Conservation (phyloP, 768 basidiomycete species). For the Mycena latifolia region DNA sequence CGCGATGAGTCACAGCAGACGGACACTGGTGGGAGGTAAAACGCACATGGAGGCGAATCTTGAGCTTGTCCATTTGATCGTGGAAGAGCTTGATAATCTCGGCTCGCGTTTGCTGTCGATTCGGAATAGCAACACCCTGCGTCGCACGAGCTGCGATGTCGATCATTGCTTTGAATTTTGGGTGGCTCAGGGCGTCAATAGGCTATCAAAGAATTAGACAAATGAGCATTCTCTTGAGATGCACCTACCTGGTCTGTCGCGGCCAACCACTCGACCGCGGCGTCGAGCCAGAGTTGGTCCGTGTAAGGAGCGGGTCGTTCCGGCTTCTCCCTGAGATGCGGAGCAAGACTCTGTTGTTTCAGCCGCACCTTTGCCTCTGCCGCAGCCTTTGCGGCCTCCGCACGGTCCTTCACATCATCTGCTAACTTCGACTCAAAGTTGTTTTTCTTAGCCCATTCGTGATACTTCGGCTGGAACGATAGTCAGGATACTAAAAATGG, state of each 20-base stretch:
- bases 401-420: neutral
- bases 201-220: neutral
- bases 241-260: slow-evolving; percentile 37
- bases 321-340: slow-evolving; percentile 22
- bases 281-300: slow-evolving; percentile 32
- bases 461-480: neutral
- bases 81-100: slow-evolving; percentile 38
- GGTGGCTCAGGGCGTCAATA: neutral
- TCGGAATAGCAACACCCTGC: slow-evolving; percentile 43
- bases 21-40: too few species aligned
- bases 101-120: slow-evolving; percentile 37
- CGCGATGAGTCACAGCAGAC: too few species aligned
- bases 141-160: slow-evolving; percentile 46
- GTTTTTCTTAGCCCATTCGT: neutral
- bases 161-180: slow-evolving; percentile 28
- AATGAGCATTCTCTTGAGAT: neutral
- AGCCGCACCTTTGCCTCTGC: neutral
- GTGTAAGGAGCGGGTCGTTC: slow-evolving; percentile 33
- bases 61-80: too few species aligned
- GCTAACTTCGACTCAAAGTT: slow-evolving; percentile 1
- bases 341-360: slow-evolving; percentile 3
- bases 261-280: slow-evolving; percentile 43
- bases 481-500: neutral
- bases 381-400: neutral
- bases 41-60: too few species aligned